phyloP scores from a whole-genome alignment of 306 rosid genomes.

The Comarum palustre region DNA sequence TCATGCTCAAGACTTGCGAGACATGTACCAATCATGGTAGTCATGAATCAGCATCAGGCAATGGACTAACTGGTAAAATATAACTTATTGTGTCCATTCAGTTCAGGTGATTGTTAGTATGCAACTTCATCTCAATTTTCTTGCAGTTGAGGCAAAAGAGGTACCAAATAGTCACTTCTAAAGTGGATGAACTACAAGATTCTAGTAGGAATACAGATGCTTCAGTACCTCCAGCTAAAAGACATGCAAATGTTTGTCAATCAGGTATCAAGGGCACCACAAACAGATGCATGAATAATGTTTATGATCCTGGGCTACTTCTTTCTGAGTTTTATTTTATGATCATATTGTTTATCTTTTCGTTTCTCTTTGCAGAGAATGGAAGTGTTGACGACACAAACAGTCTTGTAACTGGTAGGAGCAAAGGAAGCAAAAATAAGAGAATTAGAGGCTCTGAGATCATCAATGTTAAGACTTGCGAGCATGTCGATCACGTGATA shows the following conservation, averaged over 20 bases:
- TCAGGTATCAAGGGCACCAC: slow-evolving; percentile 46
- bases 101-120: slow-evolving; percentile 13
- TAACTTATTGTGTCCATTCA: slow-evolving; percentile 15
- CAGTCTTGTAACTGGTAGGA: slow-evolving; percentile 35
- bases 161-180: slow-evolving; percentile 27
- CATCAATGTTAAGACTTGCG: slow-evolving; percentile 53
- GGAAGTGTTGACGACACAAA: slow-evolving; percentile 29
- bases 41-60: slow-evolving; percentile 42
- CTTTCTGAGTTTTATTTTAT: neutral
- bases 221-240: slow-evolving; percentile 58
- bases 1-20: slow-evolving; percentile 32
- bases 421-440: slow-evolving; percentile 58
- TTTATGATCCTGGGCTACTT: neutral
- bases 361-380: slow-evolving; percentile 43
- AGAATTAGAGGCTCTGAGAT: slow-evolving; percentile 53
- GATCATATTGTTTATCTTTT: neutral
- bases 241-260: slow-evolving; percentile 53
- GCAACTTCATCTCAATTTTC: slow-evolving; percentile 30
- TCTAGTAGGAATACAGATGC: slow-evolving; percentile 37
- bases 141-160: slow-evolving; percentile 53
- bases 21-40: slow-evolving; percentile 27
- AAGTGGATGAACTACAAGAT: slow-evolving; percentile 30
- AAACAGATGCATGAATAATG: slow-evolving; percentile 17
- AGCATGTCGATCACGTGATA: slow-evolving; percentile 80
- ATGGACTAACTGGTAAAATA: slow-evolving; percentile 43